phyloP scores from a whole-genome alignment of 2,329 filamentous ascomycete species.

The Cladosporium velox region DNA sequence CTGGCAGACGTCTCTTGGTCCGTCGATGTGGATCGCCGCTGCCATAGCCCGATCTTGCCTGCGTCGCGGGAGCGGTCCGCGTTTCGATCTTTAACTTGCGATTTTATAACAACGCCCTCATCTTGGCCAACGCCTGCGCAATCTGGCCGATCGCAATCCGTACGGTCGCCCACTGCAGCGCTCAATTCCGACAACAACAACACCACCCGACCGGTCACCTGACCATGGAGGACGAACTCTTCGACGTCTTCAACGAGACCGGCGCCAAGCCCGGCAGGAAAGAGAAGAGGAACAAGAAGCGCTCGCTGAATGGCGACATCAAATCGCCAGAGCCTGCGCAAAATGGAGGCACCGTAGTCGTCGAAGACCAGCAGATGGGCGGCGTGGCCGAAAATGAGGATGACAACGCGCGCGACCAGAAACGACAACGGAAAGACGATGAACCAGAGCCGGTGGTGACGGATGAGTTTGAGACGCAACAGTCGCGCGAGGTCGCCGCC shows the following conservation, averaged over 20 bases:
- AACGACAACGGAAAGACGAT: conserved; percentile 64
- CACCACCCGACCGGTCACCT: conserved; percentile 18
- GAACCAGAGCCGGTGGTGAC: conserved; percentile 81
- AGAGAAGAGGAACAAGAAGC: conserved; percentile 67
- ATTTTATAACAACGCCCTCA: conserved; percentile 20
- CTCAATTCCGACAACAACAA: background rate
- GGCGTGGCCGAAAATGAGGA: conserved; percentile 44
- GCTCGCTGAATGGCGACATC: conserved; percentile 77
- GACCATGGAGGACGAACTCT: conserved; percentile 34
- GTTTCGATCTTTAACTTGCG: conserved; percentile 13
- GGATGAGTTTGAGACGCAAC: conserved; percentile 91
- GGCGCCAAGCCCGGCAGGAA: conserved; percentile 28
- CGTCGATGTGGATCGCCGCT: background rate
- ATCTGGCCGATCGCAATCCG: conserved; percentile 20
- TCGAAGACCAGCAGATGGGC: conserved; percentile 42
- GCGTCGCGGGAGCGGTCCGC: background rate
- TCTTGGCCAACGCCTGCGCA: conserved; percentile 21
- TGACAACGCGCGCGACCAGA: conserved; percentile 53
- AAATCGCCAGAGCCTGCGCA: conserved; percentile 50
- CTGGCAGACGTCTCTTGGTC: background rate
- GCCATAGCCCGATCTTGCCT: conserved; percentile 1
- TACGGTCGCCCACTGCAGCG: conserved; percentile 15
- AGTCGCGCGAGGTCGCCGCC: conserved; percentile 85
- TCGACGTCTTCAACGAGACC: conserved; percentile 40
- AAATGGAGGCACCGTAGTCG: conserved; percentile 18